These are phyloP conservation scores for Coprinellus aureogranulatus DNA, from an alignment of 768 basidiomycete genomes.

Conservation along the genomic window DNA sequence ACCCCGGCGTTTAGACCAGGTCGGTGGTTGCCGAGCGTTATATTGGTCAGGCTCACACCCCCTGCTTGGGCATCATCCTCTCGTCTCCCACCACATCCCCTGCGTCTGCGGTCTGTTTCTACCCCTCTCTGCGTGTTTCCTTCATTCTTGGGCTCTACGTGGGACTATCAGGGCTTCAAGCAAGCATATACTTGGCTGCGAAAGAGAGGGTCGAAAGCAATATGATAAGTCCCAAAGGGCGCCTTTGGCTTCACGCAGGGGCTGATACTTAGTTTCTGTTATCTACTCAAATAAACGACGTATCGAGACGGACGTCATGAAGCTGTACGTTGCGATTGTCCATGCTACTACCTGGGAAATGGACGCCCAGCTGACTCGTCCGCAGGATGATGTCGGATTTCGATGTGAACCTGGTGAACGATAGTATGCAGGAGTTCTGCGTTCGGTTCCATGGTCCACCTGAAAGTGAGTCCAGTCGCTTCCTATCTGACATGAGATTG, in stretches of 20 bases:
- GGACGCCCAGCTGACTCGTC: constrained; percentile 6
- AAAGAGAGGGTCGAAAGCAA: background rate
- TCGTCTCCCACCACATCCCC: background rate
- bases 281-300: constrained; percentile 84
- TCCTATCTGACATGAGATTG: background rate
- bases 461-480: constrained; percentile 72
- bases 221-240: constrained; percentile 14
- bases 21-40: constrained; percentile 1
- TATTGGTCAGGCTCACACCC: background rate
- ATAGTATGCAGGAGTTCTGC: constrained; percentile 98
- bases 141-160: background rate
- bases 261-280: constrained; percentile 20
- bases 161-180: background rate
- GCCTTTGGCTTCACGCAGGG: background rate
- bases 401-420: constrained; percentile 95
- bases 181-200: background rate
- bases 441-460: constrained; percentile 91
- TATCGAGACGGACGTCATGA: constrained; percentile 99
- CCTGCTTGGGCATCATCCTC: background rate
- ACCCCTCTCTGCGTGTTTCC: background rate
- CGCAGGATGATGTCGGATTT: constrained; percentile 95
- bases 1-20: background rate
- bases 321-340: constrained; percentile 60
- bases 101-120: background rate
- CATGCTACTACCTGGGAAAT: background rate